Conservation (phyloP, 768 basidiomycete genomes). For the Podaxis sp. region DNA sequence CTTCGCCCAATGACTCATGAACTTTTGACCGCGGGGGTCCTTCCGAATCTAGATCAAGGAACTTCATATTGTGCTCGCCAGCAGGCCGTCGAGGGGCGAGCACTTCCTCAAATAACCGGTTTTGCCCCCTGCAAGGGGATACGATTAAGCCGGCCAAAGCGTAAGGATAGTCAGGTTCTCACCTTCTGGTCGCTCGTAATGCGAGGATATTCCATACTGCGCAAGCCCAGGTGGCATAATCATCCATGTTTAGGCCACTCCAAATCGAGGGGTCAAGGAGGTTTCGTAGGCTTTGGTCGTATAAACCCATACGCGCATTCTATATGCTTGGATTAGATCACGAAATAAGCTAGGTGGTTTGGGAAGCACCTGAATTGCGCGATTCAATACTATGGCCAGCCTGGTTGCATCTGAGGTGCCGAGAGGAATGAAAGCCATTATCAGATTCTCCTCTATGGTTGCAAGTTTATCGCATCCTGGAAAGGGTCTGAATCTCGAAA, state of each 20-base stretch:
- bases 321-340: constrained; percentile 22
- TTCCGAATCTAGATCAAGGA: constrained; percentile 36
- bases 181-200: constrained; percentile 68
- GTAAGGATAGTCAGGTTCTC: constrained; percentile 12
- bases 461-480: constrained; percentile 67
- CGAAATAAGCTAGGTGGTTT: not conserved
- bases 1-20: constrained; percentile 39
- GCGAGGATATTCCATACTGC: constrained; percentile 77
- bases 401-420: constrained; percentile 59
- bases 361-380: constrained; percentile 55
- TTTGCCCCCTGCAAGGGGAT: constrained; percentile 49
- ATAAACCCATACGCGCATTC: constrained; percentile 68
- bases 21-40: constrained; percentile 32
- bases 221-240: constrained; percentile 69
- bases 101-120: constrained; percentile 60
- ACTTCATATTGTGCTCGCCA: constrained; percentile 50
- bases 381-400: constrained; percentile 57
- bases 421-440: constrained; percentile 58
- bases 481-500: constrained; percentile 7
- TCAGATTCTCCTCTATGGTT: constrained; percentile 61
- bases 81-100: constrained; percentile 57
- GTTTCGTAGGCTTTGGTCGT: constrained; percentile 53
- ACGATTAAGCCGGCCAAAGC: not conserved
- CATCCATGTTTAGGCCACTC: constrained; percentile 57
- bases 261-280: constrained; percentile 70